Evolutionary conservation across 805 yeast genomes (phyloP).

Genomic region (Ogataea methanolica): DNA sequence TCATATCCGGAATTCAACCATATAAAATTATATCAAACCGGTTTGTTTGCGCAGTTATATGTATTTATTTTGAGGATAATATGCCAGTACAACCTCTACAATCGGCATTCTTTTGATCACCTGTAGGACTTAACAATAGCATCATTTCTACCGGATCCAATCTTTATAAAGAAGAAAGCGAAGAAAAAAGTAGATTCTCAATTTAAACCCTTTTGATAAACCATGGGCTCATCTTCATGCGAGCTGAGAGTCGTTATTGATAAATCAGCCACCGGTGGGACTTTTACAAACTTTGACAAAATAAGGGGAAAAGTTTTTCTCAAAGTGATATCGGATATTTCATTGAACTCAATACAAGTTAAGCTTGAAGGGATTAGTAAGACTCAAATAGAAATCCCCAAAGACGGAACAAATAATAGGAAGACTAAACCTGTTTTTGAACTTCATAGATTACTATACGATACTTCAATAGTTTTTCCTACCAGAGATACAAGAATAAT

Average conservation of each 20-base stretch:
- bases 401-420: constrained; percentile 6
- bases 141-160: no score
- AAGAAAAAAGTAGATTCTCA: no score
- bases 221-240: constrained; percentile 5
- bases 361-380: constrained; percentile 47
- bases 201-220: no score
- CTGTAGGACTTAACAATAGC: no score
- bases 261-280: constrained; percentile 29
- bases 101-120: no score
- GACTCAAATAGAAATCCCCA: constrained; percentile 33
- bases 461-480: constrained; percentile 47
- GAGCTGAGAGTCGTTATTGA: constrained; percentile 16
- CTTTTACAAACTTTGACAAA: constrained; percentile 44
- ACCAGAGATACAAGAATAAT: constrained; percentile 44
- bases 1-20: no score
- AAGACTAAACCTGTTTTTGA: constrained; percentile 22
- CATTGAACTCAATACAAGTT: constrained; percentile 44
- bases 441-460: constrained; percentile 44
- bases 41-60: no score
- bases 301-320: constrained; percentile 38
- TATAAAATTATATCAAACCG: no score
- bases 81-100: no score
- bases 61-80: no score
- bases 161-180: no score
- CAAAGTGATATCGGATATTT: constrained; percentile 35